Percentiles rank a stretch among this genome's conserved stretches.
phyloP scores from a whole-genome alignment of 768 basidiomycete genomes.

The Pleurotus giganteus region DNA sequence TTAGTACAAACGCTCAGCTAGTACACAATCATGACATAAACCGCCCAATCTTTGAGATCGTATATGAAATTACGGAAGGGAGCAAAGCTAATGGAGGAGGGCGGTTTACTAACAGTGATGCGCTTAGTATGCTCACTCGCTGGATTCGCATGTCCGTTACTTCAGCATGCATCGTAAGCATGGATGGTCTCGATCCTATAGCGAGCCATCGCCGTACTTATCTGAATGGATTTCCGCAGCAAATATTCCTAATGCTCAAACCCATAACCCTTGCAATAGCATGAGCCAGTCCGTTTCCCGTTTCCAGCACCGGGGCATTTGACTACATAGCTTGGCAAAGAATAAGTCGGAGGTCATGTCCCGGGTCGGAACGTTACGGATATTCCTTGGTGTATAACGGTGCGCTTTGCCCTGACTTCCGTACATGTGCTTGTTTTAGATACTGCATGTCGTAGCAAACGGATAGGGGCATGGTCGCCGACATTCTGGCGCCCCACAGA shows the following conservation, averaged over 20 bases:
- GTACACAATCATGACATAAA: background rate
- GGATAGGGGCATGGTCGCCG: conserved; percentile 8
- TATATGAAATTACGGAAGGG: background rate
- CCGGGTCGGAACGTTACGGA: conserved; percentile 5
- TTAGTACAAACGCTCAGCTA: too few species aligned
- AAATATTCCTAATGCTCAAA: background rate
- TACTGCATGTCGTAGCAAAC: conserved; percentile 1
- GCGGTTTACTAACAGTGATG: background rate
- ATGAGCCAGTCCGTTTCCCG: conserved; percentile 5
- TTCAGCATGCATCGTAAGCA: background rate
- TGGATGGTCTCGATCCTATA: background rate
- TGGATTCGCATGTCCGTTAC: background rate
- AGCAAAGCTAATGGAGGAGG: background rate
- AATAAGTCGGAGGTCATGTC: background rate
- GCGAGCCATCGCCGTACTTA: background rate
- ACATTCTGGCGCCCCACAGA: conserved; percentile 7
- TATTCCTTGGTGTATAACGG: background rate
- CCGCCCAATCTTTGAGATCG: background rate
- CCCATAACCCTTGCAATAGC: conserved; percentile 6
- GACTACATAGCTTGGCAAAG: background rate
- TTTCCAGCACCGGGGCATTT: background rate
- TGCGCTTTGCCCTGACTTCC: background rate
- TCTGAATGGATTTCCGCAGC: background rate
- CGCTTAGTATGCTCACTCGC: background rate
- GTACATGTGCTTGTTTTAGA: background rate